Conservation (phyloP, 345 rosid genomes). For the Eucalyptus virginea region DNA sequence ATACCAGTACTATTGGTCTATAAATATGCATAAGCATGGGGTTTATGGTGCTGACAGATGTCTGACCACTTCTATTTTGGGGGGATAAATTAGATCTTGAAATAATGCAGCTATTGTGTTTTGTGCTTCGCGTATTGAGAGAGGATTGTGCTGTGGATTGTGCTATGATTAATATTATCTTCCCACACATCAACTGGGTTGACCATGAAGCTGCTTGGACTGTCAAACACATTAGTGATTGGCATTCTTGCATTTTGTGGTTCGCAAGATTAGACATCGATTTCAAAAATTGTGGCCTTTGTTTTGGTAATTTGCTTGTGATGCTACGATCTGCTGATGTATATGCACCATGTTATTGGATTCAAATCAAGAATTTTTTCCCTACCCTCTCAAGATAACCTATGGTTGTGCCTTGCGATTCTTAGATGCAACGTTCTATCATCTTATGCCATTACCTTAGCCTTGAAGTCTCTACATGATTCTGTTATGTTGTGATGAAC, state of each 20-base stretch:
- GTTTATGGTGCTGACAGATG: not conserved
- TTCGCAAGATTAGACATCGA: not conserved
- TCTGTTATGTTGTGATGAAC: not conserved
- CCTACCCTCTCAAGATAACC: not conserved
- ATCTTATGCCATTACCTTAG: not conserved
- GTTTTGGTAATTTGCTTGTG: not conserved
- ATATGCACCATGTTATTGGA: not conserved
- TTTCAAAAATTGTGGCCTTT: not conserved
- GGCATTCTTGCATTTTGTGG: not conserved
- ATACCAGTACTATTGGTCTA: not conserved
- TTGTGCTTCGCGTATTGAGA: not conserved
- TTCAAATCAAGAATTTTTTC: not conserved
- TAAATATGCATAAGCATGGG: not conserved
- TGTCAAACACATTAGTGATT: not conserved
- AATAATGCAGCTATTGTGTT: too few species aligned
- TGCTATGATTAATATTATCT: not conserved
- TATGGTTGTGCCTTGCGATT: not conserved
- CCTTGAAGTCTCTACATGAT: not conserved
- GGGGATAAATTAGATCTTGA: not conserved
- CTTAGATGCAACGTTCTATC: not conserved
- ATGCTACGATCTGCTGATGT: not conserved
- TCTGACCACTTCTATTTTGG: not conserved
- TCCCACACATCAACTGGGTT: not conserved
- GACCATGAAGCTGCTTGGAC: not conserved
- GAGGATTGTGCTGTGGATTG: not conserved